phyloP scores from a whole-genome alignment of 306 rosid genomes.

The Gastrolobium bilobum region DNA sequence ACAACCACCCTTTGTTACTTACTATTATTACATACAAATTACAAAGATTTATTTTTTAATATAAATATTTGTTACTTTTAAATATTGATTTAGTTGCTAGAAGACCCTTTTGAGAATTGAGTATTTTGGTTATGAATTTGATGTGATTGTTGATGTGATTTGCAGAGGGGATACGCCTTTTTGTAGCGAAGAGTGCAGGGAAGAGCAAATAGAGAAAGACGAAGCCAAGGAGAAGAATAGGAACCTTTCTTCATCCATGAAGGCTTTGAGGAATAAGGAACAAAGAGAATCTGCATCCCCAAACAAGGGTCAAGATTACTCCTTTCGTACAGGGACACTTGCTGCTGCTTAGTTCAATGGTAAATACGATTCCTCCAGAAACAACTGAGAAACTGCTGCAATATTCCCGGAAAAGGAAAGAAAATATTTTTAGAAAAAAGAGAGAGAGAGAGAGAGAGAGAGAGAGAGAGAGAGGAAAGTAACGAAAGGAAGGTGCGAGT shows the following conservation, averaged over 20 bases:
- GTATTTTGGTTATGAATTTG: not conserved
- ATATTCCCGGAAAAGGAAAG: slow-evolving; percentile 11
- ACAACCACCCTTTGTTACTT: not conserved
- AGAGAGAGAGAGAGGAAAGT: not conserved
- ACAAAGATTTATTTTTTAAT: too few relatives aligned
- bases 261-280: slow-evolving; percentile 73
- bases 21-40: too few relatives aligned
- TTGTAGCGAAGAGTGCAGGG: slow-evolving; percentile 92
- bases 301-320: slow-evolving; percentile 60
- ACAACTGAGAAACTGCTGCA: not conserved
- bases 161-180: slow-evolving; percentile 96
- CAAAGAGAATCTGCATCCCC: slow-evolving; percentile 70
- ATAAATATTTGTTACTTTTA: too few relatives aligned
- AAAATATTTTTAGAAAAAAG: not conserved
- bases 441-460: not conserved
- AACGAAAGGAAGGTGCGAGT: not conserved
- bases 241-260: slow-evolving; percentile 72
- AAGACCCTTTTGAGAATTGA: not conserved
- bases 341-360: slow-evolving; percentile 68
- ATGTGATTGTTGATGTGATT: not conserved
- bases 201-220: slow-evolving; percentile 80
- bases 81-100: too few relatives aligned
- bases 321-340: slow-evolving; percentile 70
- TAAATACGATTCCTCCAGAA: not conserved
- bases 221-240: slow-evolving; percentile 77